phyloP scores from a whole-genome alignment of 2,329 filamentous ascomycete species.

The Ciborinia camelliae region DNA sequence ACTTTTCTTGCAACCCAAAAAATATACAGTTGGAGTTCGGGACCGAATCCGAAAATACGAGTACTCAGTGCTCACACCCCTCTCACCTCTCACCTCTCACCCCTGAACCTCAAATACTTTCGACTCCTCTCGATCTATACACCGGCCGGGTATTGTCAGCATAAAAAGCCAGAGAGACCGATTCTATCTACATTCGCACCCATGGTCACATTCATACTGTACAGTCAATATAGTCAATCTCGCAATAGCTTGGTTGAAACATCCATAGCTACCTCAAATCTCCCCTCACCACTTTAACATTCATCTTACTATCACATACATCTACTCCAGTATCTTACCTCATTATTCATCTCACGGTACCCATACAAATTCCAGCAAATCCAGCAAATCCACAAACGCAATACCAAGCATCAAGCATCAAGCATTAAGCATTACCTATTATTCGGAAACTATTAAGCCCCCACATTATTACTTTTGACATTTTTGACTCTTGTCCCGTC shows the following conservation, averaged over 20 bases:
- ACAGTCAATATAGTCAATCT: not conserved
- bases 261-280: not conserved
- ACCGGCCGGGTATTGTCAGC: not conserved
- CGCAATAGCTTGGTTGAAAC: not conserved
- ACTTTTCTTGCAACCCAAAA: not conserved
- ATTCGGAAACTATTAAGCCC: conserved; percentile 1
- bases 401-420: not conserved
- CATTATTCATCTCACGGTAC: not conserved
- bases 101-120: conserved; percentile 3
- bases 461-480: conserved; percentile 9
- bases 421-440: no score
- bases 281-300: not conserved
- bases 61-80: conserved; percentile 1
- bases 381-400: not conserved
- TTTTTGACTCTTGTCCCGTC: conserved; percentile 9
- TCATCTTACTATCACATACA: not conserved
- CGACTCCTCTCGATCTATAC: not conserved
- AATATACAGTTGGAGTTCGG: not conserved
- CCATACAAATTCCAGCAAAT: not conserved
- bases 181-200: not conserved
- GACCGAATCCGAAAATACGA: not conserved
- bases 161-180: not conserved
- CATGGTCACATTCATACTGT: not conserved
- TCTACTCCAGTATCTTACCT: not conserved
- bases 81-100: no score